These are phyloP conservation scores for Vigna hirtella DNA, from an alignment of 306 rosid species.

Conservation along the genomic window DNA sequence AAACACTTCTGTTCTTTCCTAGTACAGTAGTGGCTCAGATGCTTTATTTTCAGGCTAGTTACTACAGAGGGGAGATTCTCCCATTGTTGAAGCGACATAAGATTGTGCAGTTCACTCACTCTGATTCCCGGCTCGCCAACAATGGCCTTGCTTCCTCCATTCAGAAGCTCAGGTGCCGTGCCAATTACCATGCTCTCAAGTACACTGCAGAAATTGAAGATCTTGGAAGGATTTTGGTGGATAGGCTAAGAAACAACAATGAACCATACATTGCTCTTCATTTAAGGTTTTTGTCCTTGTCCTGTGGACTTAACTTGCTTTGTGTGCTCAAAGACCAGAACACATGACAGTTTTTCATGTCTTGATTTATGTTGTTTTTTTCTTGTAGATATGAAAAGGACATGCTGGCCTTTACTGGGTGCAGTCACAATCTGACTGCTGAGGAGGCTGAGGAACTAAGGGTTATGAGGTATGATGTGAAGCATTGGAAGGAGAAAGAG, in stretches of 20 bases:
- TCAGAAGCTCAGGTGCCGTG: slow-evolving; percentile 91
- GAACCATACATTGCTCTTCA: slow-evolving; percentile 91
- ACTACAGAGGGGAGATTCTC: slow-evolving; percentile 84
- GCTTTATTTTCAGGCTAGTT: slow-evolving; percentile 79
- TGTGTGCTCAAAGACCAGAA: neutral
- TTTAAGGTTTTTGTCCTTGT: slow-evolving; percentile 61
- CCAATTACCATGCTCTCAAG: slow-evolving; percentile 84
- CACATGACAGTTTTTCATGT: neutral
- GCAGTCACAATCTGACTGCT: slow-evolving; percentile 86
- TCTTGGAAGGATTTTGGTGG: slow-evolving; percentile 75
- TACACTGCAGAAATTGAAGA: slow-evolving; percentile 82
- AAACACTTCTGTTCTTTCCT: neutral
- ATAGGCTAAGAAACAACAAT: slow-evolving; percentile 72
- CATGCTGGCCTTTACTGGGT: slow-evolving; percentile 98
- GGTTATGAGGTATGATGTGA: slow-evolving; percentile 84
- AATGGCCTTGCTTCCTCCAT: slow-evolving; percentile 84
- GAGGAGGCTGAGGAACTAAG: slow-evolving; percentile 78
- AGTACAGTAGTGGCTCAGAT: slow-evolving; percentile 44
- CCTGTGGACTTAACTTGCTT: neutral
- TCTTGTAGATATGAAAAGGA: slow-evolving; percentile 91
- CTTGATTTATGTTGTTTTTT: slow-evolving; percentile 8
- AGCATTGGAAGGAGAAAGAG: slow-evolving; percentile 99
- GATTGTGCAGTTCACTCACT: slow-evolving; percentile 76
- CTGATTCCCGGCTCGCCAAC: slow-evolving; percentile 92
- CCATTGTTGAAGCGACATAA: slow-evolving; percentile 72